Evolutionary conservation across 1,139 yeast genomes (phyloP), one percentile per base, ranked within the genome.

Genomic region (Hansenula sp.): DNA sequence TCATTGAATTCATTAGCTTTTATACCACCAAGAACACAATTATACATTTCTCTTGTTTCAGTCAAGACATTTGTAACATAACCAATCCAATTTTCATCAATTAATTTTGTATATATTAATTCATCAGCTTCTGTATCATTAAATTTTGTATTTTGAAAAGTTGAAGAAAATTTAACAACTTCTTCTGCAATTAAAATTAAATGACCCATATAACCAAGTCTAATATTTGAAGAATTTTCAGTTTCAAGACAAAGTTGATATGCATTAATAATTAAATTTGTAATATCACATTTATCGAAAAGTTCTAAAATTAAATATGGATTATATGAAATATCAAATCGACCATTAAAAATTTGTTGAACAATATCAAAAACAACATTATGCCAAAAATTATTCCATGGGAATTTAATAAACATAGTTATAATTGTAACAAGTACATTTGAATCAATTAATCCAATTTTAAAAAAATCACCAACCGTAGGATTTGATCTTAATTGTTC

Each of bases 131-230:
- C 52, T 12, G 41, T 13, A 37, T 55, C 56, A 25, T 52, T 50
- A 32, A 55, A 48, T 29, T 52, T 53, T 13, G 47, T 41, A 19
- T 55, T 56, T 36, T 64, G 65, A 34, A 66, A 54, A 40, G 60
- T 57, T 4, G 67, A 62, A 6, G 66, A 82, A 59, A 92, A 92
- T 62, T 92, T 92, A 41, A 92, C 97, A 34, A 92, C 96, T 61
- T 92, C 99, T 61, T 94, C 98, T 6, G 97, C 95, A 45, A 94
- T 90, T 45, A 92, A 71, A 1, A 97, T 90, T 57, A 92, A 69
- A 63, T 92, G 98, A 28, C 99, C 99, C 96, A 94, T 94, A 62
- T 88, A 94, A 1, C 98, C 99, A 42, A 92, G 70, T 48, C 98
- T 72, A 42, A 88, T 72, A 40, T 82, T 79, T 8, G 60, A 55